Conservation (phyloP, 2,329 filamentous ascomycete species). For the Chalaropsis ovoidea region DNA sequence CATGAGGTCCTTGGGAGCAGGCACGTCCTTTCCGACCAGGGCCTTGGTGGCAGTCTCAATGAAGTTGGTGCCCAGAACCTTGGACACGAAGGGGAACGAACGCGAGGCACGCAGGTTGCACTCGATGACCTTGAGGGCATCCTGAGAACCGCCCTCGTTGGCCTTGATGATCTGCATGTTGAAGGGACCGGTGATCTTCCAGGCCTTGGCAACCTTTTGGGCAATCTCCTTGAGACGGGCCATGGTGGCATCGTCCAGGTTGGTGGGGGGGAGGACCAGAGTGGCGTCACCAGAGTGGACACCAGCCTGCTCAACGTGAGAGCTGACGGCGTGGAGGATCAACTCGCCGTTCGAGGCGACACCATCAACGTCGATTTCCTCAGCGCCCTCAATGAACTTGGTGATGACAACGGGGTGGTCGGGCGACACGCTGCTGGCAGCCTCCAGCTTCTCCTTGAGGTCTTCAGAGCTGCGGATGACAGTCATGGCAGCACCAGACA, state of each 20-base stretch:
- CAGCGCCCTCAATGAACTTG: conserved; percentile 93
- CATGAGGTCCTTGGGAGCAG: conserved; percentile 82
- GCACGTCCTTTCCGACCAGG: conserved; percentile 74
- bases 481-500: conserved; percentile 97
- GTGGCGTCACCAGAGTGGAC: conserved; percentile 98
- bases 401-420: conserved; percentile 97
- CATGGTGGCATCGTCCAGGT: conserved; percentile 67
- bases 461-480: conserved; percentile 83
- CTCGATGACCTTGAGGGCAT: conserved; percentile 84
- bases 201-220: conserved; percentile 89
- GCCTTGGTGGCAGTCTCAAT: conserved; percentile 92
- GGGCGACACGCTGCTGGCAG: conserved; percentile 80
- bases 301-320: conserved; percentile 94
- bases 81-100: conserved; percentile 96
- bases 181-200: conserved; percentile 95
- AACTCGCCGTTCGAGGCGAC: conserved; percentile 80
- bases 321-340: conserved; percentile 81
- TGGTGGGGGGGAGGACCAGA: conserved; percentile 76
- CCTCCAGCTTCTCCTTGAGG: conserved; percentile 87
- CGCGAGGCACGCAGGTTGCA: conserved; percentile 95
- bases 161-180: conserved; percentile 99
- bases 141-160: conserved; percentile 59
- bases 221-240: conserved; percentile 90
- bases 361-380: conserved; percentile 94
- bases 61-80: conserved; percentile 93